A percentile compares a stretch with the other conserved stretches of the same genome.
Conservation (phyloP, 2,329 filamentous ascomycete species). For the Trichoderma sp. region DNA sequence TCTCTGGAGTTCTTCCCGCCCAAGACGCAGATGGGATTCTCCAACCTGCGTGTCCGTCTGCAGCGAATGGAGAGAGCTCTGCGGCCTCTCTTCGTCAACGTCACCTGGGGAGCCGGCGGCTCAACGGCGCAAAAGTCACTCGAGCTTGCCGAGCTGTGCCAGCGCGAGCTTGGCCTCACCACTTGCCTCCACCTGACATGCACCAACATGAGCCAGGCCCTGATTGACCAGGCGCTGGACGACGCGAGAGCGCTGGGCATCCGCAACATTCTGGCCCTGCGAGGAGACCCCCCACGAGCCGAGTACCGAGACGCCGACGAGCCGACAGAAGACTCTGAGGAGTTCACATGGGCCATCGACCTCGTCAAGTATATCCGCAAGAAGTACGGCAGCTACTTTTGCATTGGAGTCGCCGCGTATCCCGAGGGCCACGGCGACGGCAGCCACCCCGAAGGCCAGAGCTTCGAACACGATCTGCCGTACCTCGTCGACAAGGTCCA, state of each 20-base stretch:
- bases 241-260: conserved; percentile 90
- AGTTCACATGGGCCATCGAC: conserved; percentile 88
- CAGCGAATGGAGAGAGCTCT: conserved; percentile 93
- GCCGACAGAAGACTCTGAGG: conserved; percentile 65
- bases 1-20: conserved; percentile 99
- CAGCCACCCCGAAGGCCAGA: conserved; percentile 72
- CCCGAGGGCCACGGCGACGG: conserved; percentile 95
- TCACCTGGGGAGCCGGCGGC: conserved; percentile 96
- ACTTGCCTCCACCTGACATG: conserved; percentile 96
- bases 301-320: conserved; percentile 70
- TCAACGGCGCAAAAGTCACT: conserved; percentile 89
- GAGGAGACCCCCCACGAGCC: conserved; percentile 86
- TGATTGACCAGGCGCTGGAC: conserved; percentile 87
- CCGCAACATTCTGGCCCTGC: conserved; percentile 87
- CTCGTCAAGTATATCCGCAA: conserved; percentile 86
- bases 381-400: conserved; percentile 91
- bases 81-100: conserved; percentile 90
- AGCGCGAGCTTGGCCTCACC: conserved; percentile 86
- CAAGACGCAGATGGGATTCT: conserved; percentile 93
- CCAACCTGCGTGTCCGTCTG: conserved; percentile 88
- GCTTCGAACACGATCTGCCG: conserved; percentile 77
- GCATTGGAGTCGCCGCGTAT: conserved; percentile 90
- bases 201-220: conserved; percentile 88
- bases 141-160: conserved; percentile 92
- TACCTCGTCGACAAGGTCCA: conserved; percentile 87